Base-by-base conservation (phyloP, 73 alveolate genomes). In the Paramecium tetraurelia region DNA sequence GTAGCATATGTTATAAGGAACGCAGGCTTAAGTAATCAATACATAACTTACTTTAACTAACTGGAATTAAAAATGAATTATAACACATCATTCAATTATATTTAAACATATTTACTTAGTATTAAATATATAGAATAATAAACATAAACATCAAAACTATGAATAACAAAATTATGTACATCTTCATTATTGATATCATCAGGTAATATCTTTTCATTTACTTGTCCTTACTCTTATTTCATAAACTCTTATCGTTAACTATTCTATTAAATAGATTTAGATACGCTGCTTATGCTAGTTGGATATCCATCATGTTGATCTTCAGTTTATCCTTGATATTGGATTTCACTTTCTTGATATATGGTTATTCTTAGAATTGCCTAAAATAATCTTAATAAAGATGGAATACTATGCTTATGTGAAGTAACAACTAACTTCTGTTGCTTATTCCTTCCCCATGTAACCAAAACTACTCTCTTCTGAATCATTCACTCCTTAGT, bases 1-100 rank as follows among this genome's bases (percentile, higher is more conserved):
- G 59, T 92, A 98, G 40, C 96, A 93, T 59, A 96, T 98, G 99
- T 93, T 98, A n/a, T 38, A 89, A 50, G 87, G 87, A 46, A 53
- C 86, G 10, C 38, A 63, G 71, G 75, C 70, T 36, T 71, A 89
- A 50, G 75, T 33, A 33, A 20, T 83, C 33, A 70, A 89, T 50
- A 35, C 80, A 7, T 77, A 89, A 85, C 41, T 59, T 71, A 57
- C 89, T 38, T 31, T 33, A 43, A 70, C 43, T 16, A 89, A 72
- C 40, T 72, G 86, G 86, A 72, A 72, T 72, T 38, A 72, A 40
- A 72, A 72, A 72, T 72, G 84, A 63, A 7, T 27, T 31, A 31
- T 63, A 63, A 63, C 84, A 33, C 46, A 63, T 63, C 48, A 63
- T 63, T 63, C 84, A 63, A 31, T 63, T 31, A 63, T 63, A 63